Percentiles rank a stretch among this genome's conserved stretches.
Evolutionary conservation across 225 moss, liverwort and hornwort species (phyloP).

Genomic region (Thuidium tamariscinum): DNA sequence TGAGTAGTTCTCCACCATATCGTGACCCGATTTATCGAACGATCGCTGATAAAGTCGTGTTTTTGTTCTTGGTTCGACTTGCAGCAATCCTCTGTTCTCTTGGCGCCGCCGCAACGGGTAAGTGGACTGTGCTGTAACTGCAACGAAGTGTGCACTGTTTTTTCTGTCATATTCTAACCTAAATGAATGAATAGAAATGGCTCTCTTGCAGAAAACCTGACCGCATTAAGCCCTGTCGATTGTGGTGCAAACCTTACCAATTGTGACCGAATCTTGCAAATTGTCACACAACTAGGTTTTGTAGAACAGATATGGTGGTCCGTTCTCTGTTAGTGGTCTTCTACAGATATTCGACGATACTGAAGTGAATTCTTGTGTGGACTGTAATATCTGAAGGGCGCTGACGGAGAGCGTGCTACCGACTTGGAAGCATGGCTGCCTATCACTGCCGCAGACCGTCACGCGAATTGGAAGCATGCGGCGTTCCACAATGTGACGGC

Average conservation of each 20-base stretch:
- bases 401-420: not conserved
- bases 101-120: constrained; percentile 34
- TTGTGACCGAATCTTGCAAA: not conserved
- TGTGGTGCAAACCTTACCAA: not conserved
- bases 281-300: not conserved
- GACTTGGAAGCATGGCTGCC: constrained; percentile 36
- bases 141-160: not conserved
- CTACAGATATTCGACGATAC: not conserved
- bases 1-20: not conserved
- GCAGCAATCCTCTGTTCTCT: constrained; percentile 42
- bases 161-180: not conserved
- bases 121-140: not conserved
- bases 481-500: constrained; percentile 50
- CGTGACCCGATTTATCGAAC: not conserved
- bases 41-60: not conserved
- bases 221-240: not conserved
- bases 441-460: constrained; percentile 20
- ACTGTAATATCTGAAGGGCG: not conserved
- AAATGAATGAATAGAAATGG: not conserved
- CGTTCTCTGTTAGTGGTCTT: not conserved
- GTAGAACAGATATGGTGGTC: not conserved
- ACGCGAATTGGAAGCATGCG: constrained; percentile 35
- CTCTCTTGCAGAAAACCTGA: not conserved
- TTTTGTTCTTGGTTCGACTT: not conserved
- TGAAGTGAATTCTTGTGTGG: not conserved